phyloP scores from a whole-genome alignment of 352 stramenopile species.

The Globisporangium nunn region DNA sequence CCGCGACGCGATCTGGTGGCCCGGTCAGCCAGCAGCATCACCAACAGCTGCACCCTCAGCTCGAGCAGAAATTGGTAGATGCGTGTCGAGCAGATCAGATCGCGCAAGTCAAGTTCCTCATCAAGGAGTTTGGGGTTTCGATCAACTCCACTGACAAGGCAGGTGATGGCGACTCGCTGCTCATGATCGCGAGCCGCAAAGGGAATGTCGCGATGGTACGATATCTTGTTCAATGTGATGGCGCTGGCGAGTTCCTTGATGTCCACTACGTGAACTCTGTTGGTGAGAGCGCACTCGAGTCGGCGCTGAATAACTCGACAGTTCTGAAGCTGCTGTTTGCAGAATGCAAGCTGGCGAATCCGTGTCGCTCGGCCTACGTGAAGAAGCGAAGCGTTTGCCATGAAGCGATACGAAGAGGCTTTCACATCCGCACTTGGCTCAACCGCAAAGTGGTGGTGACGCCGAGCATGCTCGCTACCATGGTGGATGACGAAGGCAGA shows the following conservation, averaged over 20 bases:
- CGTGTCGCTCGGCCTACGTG: slow-evolving; percentile 7
- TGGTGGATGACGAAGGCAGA: slow-evolving; percentile 12
- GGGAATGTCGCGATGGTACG: slow-evolving; percentile 11
- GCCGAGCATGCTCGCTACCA: slow-evolving; percentile 10
- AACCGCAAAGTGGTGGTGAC: slow-evolving; percentile 10
- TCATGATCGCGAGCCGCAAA: slow-evolving; percentile 24
- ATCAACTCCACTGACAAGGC: slow-evolving; percentile 22
- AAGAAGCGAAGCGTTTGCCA: slow-evolving; percentile 16
- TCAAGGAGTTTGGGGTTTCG: slow-evolving; percentile 32
- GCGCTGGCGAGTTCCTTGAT: slow-evolving; percentile 15
- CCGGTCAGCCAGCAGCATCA: not conserved
- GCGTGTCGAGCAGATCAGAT: slow-evolving; percentile 19
- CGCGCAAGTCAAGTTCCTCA: slow-evolving; percentile 21
- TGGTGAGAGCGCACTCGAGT: slow-evolving; percentile 13
- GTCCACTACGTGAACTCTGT: slow-evolving; percentile 7
- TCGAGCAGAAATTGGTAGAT: slow-evolving; percentile 21
- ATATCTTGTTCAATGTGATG: slow-evolving; percentile 13
- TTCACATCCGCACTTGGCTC: slow-evolving; percentile 19
- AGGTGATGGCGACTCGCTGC: slow-evolving; percentile 15
- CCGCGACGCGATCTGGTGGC: slow-evolving; percentile 1
- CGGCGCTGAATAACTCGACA: slow-evolving; percentile 6
- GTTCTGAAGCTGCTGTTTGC: slow-evolving; percentile 10
- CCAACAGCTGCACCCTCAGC: slow-evolving; percentile 27
- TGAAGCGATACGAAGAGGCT: slow-evolving; percentile 18
- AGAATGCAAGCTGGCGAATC: slow-evolving; percentile 6